Base-by-base conservation (phyloP, 495 filamentous ascomycete species). In the Thozetella sp. region DNA sequence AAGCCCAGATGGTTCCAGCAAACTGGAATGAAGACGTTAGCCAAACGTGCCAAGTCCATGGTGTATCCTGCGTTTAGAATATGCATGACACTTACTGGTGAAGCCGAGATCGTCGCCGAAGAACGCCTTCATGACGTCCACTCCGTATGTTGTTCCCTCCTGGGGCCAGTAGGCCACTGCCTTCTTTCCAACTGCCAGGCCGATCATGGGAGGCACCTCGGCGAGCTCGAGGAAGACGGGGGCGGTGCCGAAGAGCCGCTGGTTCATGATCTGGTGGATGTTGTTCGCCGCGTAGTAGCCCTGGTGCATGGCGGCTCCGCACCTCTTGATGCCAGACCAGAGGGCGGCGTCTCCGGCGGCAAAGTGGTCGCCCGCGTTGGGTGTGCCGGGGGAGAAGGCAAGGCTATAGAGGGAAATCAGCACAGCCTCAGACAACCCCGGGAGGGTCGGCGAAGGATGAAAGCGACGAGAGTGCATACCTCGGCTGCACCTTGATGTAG, bases 261-360 rank as follows among this genome's bases (percentile, higher is more conserved):
- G 66, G 53, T 67, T 63, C 67, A 90, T 86, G 20, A 75, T 75
- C 64, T 85, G 82, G 61, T 88, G 79, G 53, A 90, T 78, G 62
- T 91, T 90, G 23, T 72, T 60, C 0, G 80, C 88, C 2, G 84
- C 84, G 56, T 77, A 77, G 30, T 83, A 79, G 15, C 87, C 89
- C 80, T 86, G 84, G 55, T 88, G 80, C 80, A 92, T 85, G 13
- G 89, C 89, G 3, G 71, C 81, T 25, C 89, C 89, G 65, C 86
- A 89, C 25, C 89, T 82, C 73, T 89, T 90, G 71, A 90, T 90
- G 22, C 88, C 88, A 0, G 82, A 78, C 88, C 88, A 90, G 61
- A 74, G 68, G 34, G 76, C 80, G 61, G 87, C 51, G 64, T 84
- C 73, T 53, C 81, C 76, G 26, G 79, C 72, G n/a, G 85, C 87